phyloP scores from a whole-genome alignment of 345 rosid species.

The Lepidium africanum region DNA sequence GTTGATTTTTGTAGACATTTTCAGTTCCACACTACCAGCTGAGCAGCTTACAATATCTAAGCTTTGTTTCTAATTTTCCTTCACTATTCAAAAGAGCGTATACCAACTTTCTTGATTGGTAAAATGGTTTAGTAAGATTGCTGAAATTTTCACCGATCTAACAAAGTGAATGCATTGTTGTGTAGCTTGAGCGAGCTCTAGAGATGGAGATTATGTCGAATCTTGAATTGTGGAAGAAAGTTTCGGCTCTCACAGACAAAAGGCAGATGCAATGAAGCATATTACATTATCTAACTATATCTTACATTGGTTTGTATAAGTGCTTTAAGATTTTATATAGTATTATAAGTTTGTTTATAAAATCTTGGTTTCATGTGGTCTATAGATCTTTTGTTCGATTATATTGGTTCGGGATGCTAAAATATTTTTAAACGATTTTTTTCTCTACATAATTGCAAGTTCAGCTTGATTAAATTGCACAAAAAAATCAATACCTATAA shows the following conservation, averaged over 20 bases:
- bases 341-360: too few species aligned
- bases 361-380: too few species aligned
- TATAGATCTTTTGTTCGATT: too few species aligned
- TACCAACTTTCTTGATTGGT: neutral
- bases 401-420: too few species aligned
- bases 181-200: slow-evolving; percentile 81
- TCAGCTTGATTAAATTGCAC: too few species aligned
- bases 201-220: slow-evolving; percentile 75
- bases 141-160: neutral
- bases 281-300: neutral
- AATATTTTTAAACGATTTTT: too few species aligned
- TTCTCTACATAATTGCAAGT: too few species aligned
- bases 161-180: neutral
- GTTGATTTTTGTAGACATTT: neutral
- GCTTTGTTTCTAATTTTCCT: neutral
- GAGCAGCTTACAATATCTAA: neutral
- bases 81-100: neutral
- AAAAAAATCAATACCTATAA: too few species aligned
- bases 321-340: too few species aligned
- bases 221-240: slow-evolving; percentile 67
- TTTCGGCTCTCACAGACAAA: slow-evolving; percentile 18
- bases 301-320: neutral
- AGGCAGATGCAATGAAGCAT: slow-evolving; percentile 3
- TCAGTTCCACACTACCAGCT: neutral
- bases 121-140: neutral